A percentile compares a stretch with the other conserved stretches of the same genome.
phyloP scores from a whole-genome alignment of 106 monocot species.

The Dendrobium huoshanense region DNA sequence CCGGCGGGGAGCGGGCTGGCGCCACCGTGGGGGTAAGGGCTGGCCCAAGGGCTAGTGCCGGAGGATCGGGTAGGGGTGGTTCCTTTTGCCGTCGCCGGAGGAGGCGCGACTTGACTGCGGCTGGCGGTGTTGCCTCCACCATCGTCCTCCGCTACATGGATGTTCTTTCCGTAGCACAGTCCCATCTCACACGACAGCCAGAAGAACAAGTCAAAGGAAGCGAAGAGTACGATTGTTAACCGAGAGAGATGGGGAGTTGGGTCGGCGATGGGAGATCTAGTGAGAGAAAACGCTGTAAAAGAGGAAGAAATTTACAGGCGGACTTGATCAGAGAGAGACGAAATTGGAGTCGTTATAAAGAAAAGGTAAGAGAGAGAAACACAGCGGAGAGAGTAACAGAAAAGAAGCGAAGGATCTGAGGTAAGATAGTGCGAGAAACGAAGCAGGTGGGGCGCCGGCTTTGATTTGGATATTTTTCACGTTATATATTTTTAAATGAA shows the following conservation, averaged over 20 bases:
- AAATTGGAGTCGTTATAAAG: not conserved
- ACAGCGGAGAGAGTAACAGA: not conserved
- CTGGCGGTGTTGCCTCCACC: conserved; percentile 10
- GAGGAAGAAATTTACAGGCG: not conserved
- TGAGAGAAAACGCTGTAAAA: not conserved
- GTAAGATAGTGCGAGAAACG: not conserved
- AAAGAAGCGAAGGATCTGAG: conserved; percentile 4
- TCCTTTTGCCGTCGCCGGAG: conserved; percentile 6
- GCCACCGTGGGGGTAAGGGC: conserved; percentile 38
- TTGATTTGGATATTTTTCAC: not conserved
- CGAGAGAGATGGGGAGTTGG: not conserved
- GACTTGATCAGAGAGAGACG: conserved; percentile 2
- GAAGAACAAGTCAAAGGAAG: not conserved
- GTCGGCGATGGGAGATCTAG: not conserved
- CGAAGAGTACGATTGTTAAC: not conserved
- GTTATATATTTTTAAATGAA: not conserved
- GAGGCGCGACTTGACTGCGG: conserved; percentile 4
- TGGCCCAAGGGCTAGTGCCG: conserved; percentile 40
- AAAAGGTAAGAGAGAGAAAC: not conserved
- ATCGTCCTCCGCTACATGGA: conserved; percentile 27
- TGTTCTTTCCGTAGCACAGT: conserved; percentile 59
- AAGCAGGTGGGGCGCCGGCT: conserved; percentile 1
- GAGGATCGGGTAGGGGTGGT: conserved; percentile 24
- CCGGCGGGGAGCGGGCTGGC: conserved; percentile 24
- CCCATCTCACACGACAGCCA: conserved; percentile 32